Base-by-base conservation (phyloP, 2,329 filamentous ascomycete species). In the Colletotrichum kahawae region DNA sequence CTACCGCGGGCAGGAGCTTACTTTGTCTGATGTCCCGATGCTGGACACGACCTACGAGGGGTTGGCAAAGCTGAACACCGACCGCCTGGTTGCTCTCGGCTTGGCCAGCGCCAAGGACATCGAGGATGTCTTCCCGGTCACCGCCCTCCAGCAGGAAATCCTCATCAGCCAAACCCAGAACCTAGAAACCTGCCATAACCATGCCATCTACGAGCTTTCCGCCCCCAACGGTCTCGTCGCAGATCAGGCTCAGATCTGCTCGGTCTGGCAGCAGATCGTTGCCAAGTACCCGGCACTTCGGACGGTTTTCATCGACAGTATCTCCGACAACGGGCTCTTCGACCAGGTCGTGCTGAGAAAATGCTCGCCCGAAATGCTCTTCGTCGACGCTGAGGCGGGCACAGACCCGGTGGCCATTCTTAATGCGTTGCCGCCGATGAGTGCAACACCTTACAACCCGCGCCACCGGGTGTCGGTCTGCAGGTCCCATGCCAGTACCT, bases 381-480 rank as follows among this genome's bases (percentile, higher is more conserved):
- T 90, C 68, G 85, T 91, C 59, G 89, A 90, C 67, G 85, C 86
- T 3, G 82, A 81, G 1, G 78, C 84, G 63, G 74, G 83, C 70
- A 79, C 86, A 78, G 79, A 88, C 78, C 79, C 85, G 71, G 76
- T 85, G 76, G 75, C 82, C 68, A 77, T 86, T 18, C 82, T 88
- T 59, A 82, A 83, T 71, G 85, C 83, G 12, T 79, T 90, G 1
- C 87, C 88, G 1, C 81, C 85, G 7, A 79, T 90, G 60, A 82
- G 82, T 43, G 79, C 74, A 62, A 82, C 70, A 72, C 80, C 76
- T 77, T 84, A 78, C 1, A 84, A 87, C 63, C 88, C 89, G 10
- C 85, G 86, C 31, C 89, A 90, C 78, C 81, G 89, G 31, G 83
- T 90, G 4, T 86, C 88, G 0, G 87, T 90, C 31, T 90, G 88